Evolutionary conservation across 495 filamentous ascomycete species (phyloP), one percentile per base, ranked within the genome.

Genomic region (Trichoderma erinaceum): DNA sequence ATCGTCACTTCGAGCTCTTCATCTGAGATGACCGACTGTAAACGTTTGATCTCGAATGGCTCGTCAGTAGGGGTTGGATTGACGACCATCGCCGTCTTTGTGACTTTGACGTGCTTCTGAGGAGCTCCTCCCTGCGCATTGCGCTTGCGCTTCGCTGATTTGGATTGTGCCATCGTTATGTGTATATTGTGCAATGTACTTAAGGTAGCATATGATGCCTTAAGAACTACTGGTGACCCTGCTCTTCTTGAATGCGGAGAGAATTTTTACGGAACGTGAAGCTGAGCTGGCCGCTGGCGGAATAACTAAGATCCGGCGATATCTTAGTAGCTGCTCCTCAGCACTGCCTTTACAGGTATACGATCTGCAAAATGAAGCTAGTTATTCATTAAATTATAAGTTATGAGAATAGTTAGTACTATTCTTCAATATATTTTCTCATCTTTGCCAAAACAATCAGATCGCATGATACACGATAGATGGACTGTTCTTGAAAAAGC

Each of bases 1-100:
- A 82, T 70, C 6, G 80, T 74, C 63, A 82, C 76, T 38, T 80
- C 81, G 64, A 83, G 71, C 35, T 83, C 81, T 67, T 83, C 81
- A 41, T 76, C 69, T 11, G 75, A 76, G 35, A 81, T 69, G 56
- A 80, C 69, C 16, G 73, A 70, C 29, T 75, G 68, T 6, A 82
- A 67, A 16, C 70, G 78, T 67, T 72, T 79, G 23, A 77, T 74
- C 63, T 76, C 71, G 44, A 70, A 21, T 4, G 61, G 64, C 18
- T 66, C 69, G 38, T 68, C 69, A 43, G 78, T 77, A 16, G 76
- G 73, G 41, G 76, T 74, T 18, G 78, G 75, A 12, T 77, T 74
- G 64, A 76, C 70, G 16, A 72, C 29, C 18, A 44, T 66, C 27
- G 52, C 68, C 1, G 65, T 63, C 68, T 75, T 78, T 65, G 70